phyloP scores from a whole-genome alignment of 2,329 filamentous ascomycete genomes.

The Fulvia fulva region DNA sequence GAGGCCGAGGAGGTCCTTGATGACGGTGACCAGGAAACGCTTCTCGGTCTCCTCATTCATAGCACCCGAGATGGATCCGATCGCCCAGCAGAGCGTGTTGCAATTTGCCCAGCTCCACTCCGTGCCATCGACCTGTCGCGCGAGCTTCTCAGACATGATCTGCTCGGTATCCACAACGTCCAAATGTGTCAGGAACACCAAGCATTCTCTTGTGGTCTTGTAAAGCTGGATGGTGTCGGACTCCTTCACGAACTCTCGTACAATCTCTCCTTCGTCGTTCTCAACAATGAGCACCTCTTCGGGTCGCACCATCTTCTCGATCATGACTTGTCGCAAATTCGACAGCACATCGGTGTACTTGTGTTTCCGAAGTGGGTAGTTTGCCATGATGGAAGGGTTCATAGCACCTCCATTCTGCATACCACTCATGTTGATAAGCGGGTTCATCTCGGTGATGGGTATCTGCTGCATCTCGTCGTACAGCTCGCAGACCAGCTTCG shows the following conservation, averaged over 20 bases:
- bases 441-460: conserved; percentile 88
- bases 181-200: conserved; percentile 95
- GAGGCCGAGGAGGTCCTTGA: conserved; percentile 92
- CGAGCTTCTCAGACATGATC: conserved; percentile 98
- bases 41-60: conserved; percentile 99
- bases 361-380: conserved; percentile 93
- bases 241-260: conserved; percentile 98
- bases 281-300: conserved; percentile 99
- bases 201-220: conserved; percentile 95
- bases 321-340: conserved; percentile 95
- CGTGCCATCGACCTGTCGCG: conserved; percentile 86
- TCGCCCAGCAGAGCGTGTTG: conserved; percentile 99
- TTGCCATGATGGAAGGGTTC: conserved; percentile 77
- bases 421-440: conserved; percentile 74
- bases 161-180: conserved; percentile 96
- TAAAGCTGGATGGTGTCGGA: conserved; percentile 98
- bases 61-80: conserved; percentile 94
- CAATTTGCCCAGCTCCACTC: conserved; percentile 99
- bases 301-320: conserved; percentile 98
- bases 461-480: conserved; percentile 99
- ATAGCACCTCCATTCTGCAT: conserved; percentile 78
- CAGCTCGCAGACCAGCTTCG: conserved; percentile 93
- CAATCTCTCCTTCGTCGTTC: conserved; percentile 98
- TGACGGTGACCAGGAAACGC: conserved; percentile 95
- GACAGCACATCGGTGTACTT: conserved; percentile 94